Conservation (phyloP, 1,139 yeast genomes). For the Saccharomyces hybrid region DNA sequence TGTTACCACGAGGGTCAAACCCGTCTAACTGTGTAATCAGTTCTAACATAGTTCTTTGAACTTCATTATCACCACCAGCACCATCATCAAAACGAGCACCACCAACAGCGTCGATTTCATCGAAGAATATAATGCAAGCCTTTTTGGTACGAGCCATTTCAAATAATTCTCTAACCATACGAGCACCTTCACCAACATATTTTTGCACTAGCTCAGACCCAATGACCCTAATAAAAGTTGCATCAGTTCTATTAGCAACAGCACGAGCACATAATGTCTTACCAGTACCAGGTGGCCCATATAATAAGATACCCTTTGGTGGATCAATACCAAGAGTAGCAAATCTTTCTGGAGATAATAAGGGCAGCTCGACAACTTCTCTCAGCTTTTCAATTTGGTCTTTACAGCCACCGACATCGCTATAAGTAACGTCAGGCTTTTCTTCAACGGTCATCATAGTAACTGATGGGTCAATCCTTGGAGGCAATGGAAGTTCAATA, state of each 20-base stretch:
- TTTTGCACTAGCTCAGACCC: constrained; percentile 97
- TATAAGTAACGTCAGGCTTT: constrained; percentile 85
- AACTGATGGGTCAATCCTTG: constrained; percentile 93
- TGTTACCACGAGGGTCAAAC: constrained; percentile 96
- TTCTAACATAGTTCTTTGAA: constrained; percentile 97
- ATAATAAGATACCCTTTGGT: constrained; percentile 90
- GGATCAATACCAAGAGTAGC: constrained; percentile 97
- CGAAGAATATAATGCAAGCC: constrained; percentile 89
- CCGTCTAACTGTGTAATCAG: constrained; percentile 96
- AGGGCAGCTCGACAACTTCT: constrained; percentile 94
- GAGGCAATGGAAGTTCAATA: constrained; percentile 94
- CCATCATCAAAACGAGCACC: constrained; percentile 99
- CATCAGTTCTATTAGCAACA: constrained; percentile 97
- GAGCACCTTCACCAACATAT: constrained; percentile 98
- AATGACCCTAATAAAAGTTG: constrained; percentile 94
- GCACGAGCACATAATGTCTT: constrained; percentile 97
- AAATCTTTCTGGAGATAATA: constrained; percentile 90
- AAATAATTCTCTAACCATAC: constrained; percentile 96
- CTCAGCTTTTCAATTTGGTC: constrained; percentile 95
- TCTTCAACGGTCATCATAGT: constrained; percentile 99
- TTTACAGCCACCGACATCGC: constrained; percentile 96
- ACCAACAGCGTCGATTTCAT: constrained; percentile 97
- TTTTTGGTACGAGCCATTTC: constrained; percentile 98
- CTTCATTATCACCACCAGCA: constrained; percentile 99
- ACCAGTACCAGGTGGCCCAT: constrained; percentile 99